A percentile compares a stretch with the other conserved stretches of the same genome.
phyloP scores from a whole-genome alignment of 768 basidiomycete genomes.

The Cytidiella melzeri region DNA sequence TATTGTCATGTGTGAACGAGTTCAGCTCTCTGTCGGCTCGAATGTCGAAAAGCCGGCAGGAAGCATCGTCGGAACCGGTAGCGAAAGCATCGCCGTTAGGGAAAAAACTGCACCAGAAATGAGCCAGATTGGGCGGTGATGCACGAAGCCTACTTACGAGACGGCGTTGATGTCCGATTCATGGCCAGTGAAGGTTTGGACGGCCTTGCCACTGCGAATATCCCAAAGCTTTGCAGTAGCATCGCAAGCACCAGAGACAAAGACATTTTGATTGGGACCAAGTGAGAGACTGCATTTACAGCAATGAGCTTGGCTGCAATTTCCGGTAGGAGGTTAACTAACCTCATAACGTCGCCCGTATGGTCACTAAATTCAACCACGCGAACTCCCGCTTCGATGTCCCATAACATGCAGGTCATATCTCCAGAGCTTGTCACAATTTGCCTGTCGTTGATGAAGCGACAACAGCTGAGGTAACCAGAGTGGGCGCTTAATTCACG shows the following conservation, averaged over 20 bases:
- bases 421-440: conserved; percentile 97
- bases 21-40: conserved; percentile 97
- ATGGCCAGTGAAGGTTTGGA: conserved; percentile 97
- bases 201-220: conserved; percentile 94
- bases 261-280: conserved; percentile 88
- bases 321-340: conserved; percentile 19
- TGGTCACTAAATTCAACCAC: conserved; percentile 99
- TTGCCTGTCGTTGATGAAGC: conserved; percentile 98
- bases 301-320: conserved; percentile 10
- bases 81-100: conserved; percentile 99
- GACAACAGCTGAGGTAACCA: conserved; percentile 96
- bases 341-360: conserved; percentile 99
- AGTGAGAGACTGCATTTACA: conserved; percentile 83
- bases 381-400: conserved; percentile 94
- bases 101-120: conserved; percentile 70
- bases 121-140: conserved; percentile 11
- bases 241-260: conserved; percentile 99
- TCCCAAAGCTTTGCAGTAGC: conserved; percentile 99
- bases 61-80: conserved; percentile 97
- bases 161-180: conserved; percentile 99
- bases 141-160: conserved; percentile 53
- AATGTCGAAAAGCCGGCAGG: conserved; percentile 96
- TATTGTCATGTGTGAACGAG: conserved; percentile 96
- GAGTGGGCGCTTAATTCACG: conserved; percentile 96
- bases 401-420: conserved; percentile 99